A percentile compares a stretch with the other conserved stretches of the same genome.
Evolutionary conservation across 2,329 filamentous ascomycete genomes (phyloP).

Genomic region (Diaporthe sp.): DNA sequence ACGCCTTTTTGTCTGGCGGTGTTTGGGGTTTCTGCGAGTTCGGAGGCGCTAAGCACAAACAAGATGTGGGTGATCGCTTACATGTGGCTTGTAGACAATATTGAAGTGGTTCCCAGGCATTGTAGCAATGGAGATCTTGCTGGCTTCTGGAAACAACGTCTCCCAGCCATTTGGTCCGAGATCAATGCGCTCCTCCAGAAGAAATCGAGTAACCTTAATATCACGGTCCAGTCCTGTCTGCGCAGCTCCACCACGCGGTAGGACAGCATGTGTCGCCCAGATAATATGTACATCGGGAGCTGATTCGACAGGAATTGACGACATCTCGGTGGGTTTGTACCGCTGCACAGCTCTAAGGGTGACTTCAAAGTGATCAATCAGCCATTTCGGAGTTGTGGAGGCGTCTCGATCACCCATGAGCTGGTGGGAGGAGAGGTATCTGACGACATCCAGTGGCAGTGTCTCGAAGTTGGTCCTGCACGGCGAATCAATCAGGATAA

Average conservation of each 20-base stretch:
- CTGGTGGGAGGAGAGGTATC: background rate
- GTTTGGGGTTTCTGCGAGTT: background rate
- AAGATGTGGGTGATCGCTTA: background rate
- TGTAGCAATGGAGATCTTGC: background rate
- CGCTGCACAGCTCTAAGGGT: background rate
- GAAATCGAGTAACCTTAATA: background rate
- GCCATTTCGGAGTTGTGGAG: background rate
- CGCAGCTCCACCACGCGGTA: background rate
- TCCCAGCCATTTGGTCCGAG: background rate
- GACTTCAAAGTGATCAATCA: background rate
- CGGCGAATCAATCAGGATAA: background rate
- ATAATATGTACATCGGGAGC: background rate
- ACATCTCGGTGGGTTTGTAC: background rate
- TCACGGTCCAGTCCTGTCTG: background rate
- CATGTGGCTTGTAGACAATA: background rate
- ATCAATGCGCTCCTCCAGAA: background rate
- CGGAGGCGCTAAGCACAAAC: background rate
- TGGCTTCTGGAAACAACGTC: background rate
- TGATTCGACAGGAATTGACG: background rate
- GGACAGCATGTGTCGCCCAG: background rate
- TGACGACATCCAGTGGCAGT: background rate
- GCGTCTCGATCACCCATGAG: background rate
- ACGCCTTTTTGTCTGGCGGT: background rate
- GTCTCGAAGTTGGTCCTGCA: slow-evolving; percentile 4
- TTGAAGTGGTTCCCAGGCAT: background rate